Evolutionary conservation across 140 eudicot genomes (phyloP).

Genomic region (Oenanthe javanica): DNA sequence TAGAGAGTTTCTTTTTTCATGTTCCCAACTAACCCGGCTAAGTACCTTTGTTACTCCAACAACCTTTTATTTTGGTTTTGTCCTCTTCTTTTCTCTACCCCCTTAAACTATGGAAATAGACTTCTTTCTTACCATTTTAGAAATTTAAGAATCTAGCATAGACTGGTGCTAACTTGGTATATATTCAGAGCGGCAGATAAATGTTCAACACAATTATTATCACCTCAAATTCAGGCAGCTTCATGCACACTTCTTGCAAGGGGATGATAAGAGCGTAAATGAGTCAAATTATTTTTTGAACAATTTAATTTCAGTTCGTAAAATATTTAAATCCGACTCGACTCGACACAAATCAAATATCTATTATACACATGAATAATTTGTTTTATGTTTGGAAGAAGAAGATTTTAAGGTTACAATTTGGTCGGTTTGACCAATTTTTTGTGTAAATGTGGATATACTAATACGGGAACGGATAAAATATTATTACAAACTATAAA

Average conservation of each 20-base stretch:
- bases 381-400: no score
- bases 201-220: background rate
- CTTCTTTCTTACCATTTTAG: background rate
- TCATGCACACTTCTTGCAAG: background rate
- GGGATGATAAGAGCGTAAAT: no score
- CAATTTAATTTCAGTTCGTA: background rate
- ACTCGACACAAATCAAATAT: no score
- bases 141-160: background rate
- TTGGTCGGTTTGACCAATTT: no score
- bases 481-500: background rate
- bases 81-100: background rate
- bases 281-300: background rate
- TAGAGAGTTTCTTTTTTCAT: slow-evolving; percentile 12
- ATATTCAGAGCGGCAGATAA: background rate
- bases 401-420: no score
- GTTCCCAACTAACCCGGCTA: slow-evolving; percentile 17
- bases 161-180: background rate
- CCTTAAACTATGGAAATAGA: background rate
- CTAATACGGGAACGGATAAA: no score
- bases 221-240: background rate
- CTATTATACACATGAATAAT: no score
- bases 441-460: no score
- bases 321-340: no score
- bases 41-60: slow-evolving; percentile 6
- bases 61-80: background rate